A percentile compares a stretch with the other conserved stretches of the same genome.
These are phyloP conservation scores for Penicillium riverlandense DNA, from an alignment of 495 filamentous ascomycete genomes.

Conservation along the genomic window DNA sequence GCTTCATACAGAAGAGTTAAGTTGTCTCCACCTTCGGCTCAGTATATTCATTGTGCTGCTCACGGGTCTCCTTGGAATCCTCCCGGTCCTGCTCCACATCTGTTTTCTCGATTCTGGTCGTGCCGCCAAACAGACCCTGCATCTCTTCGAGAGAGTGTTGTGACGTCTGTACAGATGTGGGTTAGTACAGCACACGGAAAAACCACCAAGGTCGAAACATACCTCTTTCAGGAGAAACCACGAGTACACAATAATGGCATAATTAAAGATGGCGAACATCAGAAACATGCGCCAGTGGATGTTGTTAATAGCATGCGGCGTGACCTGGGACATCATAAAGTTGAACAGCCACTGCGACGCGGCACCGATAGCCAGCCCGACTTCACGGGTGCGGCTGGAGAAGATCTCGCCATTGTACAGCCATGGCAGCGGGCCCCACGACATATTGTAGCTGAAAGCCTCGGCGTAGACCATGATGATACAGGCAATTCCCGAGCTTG, in stretches of 20 bases:
- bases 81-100: slow-evolving; percentile 4
- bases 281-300: slow-evolving; percentile 47
- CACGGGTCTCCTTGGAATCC: too few species aligned
- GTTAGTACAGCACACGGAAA: too few species aligned
- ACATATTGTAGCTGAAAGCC: slow-evolving; percentile 39
- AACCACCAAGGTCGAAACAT: background rate
- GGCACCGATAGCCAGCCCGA: slow-evolving; percentile 37
- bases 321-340: slow-evolving; percentile 47
- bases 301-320: slow-evolving; percentile 42
- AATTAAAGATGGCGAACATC: slow-evolving; percentile 50
- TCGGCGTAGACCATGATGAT: slow-evolving; percentile 45
- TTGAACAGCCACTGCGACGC: slow-evolving; percentile 52
- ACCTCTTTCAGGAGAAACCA: slow-evolving; percentile 43
- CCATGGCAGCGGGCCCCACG: slow-evolving; percentile 28
- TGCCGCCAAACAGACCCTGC: slow-evolving; percentile 25
- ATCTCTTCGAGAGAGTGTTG: slow-evolving; percentile 31
- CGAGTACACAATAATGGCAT: slow-evolving; percentile 35
- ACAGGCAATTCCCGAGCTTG: slow-evolving; percentile 33
- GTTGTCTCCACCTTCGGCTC: too few species aligned
- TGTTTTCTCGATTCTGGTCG: slow-evolving; percentile 1
- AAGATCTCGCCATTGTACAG: slow-evolving; percentile 47
- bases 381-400: slow-evolving; percentile 42
- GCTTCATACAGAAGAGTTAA: too few species aligned
- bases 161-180: slow-evolving; percentile 13
- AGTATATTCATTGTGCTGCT: too few species aligned